Base-by-base conservation (phyloP, 2,329 filamentous ascomycete species). In the Colletotrichum viniferum region DNA sequence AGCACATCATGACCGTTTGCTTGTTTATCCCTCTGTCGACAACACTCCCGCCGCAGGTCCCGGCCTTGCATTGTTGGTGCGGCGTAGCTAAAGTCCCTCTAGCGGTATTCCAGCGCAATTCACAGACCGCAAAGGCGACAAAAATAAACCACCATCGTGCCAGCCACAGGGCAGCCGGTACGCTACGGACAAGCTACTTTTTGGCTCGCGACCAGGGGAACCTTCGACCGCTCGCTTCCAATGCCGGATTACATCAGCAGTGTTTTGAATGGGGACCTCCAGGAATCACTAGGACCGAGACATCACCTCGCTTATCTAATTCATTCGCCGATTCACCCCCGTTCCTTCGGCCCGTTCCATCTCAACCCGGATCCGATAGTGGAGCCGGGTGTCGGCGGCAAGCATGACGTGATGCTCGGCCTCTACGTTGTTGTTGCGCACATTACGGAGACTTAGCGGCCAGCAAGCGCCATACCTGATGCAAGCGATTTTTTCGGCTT, bases 131-230 rank as follows among this genome's bases (percentile, higher is more conserved):
- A 67, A 21, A 43, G 24, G 24, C 18, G 28, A 26, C 52, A 34
- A 70, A 64, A 73, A 60, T 73, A 73, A 48, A 48, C 48, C n/a
- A 52, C 43, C n/a, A 24, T 21, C 43, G 43, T 52, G 43, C 43
- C 55, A 73, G 66, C 71, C 66, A 64, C 71, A 36, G 34, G 10
- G 43, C 67, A 58, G 66, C 66, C 71, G 71, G 71, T 70, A 64
- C 58, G 71, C 58, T 70, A 65, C 52, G 34, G 34, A 66, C 61
- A 36, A 26, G 61, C 69, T 65, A 43, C 68, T 65, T 58, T 58
- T 68, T 56, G 52, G 52, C 52, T 60, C 14, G 65, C 16, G 21
- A 16, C 65, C 68, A 34, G 32, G 34, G 67, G 36, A 48, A 1
- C 36, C 24, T 14, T 67, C 5, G 16, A 58, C 9, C 18, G 18